Evolutionary conservation across 2,329 filamentous ascomycete species (phyloP).

Genomic region (Epicoccum sorghinum): DNA sequence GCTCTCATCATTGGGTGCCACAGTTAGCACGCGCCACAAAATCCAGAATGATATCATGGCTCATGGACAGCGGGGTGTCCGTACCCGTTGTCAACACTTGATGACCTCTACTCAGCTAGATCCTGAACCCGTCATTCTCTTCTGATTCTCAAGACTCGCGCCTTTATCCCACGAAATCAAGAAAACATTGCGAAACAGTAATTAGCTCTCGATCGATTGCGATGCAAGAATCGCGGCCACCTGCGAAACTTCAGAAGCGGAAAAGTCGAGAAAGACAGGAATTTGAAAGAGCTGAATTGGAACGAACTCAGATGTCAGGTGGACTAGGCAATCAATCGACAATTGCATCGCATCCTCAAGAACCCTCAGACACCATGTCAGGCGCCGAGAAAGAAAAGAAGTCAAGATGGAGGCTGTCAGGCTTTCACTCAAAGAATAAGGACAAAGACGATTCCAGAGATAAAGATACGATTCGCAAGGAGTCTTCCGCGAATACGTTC

Average conservation of each 20-base stretch:
- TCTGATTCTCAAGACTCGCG: background rate
- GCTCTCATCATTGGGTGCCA: constrained; percentile 28
- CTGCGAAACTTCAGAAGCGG: constrained; percentile 42
- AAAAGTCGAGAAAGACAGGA: constrained; percentile 39
- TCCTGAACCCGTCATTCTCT: background rate
- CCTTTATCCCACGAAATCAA: too few relatives aligned
- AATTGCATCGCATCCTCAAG: constrained; percentile 26
- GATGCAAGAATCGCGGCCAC: constrained; percentile 33
- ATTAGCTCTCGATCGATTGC: background rate
- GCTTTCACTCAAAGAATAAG: constrained; percentile 46
- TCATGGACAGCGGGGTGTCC: constrained; percentile 14
- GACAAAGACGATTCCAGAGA: constrained; percentile 27
- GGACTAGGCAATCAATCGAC: constrained; percentile 23
- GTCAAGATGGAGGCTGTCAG: constrained; percentile 46
- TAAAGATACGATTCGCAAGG: constrained; percentile 18
- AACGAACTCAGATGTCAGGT: constrained; percentile 25
- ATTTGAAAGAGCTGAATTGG: constrained; percentile 16
- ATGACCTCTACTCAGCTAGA: background rate
- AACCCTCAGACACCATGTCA: constrained; percentile 24
- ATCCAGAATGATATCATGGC: constrained; percentile 34
- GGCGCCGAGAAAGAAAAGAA: constrained; percentile 42
- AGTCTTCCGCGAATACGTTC: constrained; percentile 23
- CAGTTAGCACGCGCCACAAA: constrained; percentile 29
- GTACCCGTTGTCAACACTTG: constrained; percentile 10
- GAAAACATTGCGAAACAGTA: background rate